These are phyloP conservation scores for Cordyceps pruinosa DNA, from an alignment of 2,329 filamentous ascomycete species.

Conservation along the genomic window DNA sequence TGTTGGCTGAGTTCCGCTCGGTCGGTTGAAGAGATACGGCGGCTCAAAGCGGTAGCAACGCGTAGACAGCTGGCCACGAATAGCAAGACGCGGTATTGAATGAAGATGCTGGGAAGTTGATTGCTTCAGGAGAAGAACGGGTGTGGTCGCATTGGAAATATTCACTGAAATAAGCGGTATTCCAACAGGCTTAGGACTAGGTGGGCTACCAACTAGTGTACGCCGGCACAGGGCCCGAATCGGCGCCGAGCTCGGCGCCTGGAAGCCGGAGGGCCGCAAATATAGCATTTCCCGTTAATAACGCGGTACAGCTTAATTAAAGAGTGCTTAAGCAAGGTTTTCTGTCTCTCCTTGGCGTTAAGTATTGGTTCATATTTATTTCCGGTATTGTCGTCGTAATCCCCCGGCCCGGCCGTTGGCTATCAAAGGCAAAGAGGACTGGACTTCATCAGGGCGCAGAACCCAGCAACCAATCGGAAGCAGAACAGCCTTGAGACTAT, in stretches of 20 bases:
- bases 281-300: background rate
- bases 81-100: background rate
- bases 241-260: conserved; percentile 21
- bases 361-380: too few relatives aligned
- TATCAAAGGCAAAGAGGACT: too few relatives aligned
- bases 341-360: background rate
- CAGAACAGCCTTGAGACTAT: too few relatives aligned
- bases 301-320: background rate
- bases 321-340: background rate
- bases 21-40: too few relatives aligned
- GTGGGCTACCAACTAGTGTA: background rate
- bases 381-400: too few relatives aligned
- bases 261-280: background rate
- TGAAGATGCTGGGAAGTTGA: background rate
- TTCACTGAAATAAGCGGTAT: conserved; percentile 6
- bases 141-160: background rate
- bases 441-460: too few relatives aligned
- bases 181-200: conserved; percentile 12
- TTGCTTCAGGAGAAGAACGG: background rate
- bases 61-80: background rate
- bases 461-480: too few relatives aligned
- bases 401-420: too few relatives aligned
- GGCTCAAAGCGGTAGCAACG: too few relatives aligned
- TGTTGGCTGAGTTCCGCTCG: too few relatives aligned
- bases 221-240: conserved; percentile 8